A percentile compares a stretch with the other conserved stretches of the same genome.
phyloP scores from a whole-genome alignment of 371 early-diverging fungal genomes.

The Mortierella sp. region DNA sequence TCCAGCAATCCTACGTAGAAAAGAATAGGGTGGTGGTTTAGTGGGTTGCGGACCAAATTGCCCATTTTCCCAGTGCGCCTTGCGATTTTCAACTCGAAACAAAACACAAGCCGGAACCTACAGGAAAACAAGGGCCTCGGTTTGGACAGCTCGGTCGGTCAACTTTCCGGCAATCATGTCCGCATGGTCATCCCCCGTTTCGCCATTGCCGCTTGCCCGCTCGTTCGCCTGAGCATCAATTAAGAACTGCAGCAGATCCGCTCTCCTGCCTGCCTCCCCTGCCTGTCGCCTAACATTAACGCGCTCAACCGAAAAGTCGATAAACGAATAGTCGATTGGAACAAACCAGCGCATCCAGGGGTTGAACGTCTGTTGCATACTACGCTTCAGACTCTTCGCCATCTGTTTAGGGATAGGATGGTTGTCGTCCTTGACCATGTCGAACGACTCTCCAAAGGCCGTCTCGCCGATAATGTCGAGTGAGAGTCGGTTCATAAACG shows the following conservation, averaged over 20 bases:
- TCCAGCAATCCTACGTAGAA: slow-evolving; percentile 35
- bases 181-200: slow-evolving; percentile 35
- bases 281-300: slow-evolving; percentile 15
- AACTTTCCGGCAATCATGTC: slow-evolving; percentile 50
- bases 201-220: slow-evolving; percentile 37
- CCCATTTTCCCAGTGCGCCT: neutral
- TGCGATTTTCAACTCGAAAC: neutral
- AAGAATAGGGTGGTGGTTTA: neutral
- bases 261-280: slow-evolving; percentile 31
- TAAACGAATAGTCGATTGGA: slow-evolving; percentile 28
- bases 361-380: slow-evolving; percentile 40
- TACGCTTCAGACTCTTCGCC: slow-evolving; percentile 29
- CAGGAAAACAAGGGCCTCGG: slow-evolving; percentile 40
- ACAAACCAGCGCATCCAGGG: slow-evolving; percentile 40
- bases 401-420: slow-evolving; percentile 43
- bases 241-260: slow-evolving; percentile 45
- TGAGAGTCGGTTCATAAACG: slow-evolving; percentile 40
- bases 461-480: slow-evolving; percentile 49
- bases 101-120: neutral
- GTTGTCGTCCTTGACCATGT: slow-evolving; percentile 35
- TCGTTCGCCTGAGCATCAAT: slow-evolving; percentile 48
- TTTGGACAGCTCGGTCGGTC: slow-evolving; percentile 36
- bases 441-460: slow-evolving; percentile 40
- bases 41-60: neutral
- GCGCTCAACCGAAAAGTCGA: slow-evolving; percentile 22